Conservation (phyloP, 164 flowering plant genomes). For the Pachysandra terminalis region DNA sequence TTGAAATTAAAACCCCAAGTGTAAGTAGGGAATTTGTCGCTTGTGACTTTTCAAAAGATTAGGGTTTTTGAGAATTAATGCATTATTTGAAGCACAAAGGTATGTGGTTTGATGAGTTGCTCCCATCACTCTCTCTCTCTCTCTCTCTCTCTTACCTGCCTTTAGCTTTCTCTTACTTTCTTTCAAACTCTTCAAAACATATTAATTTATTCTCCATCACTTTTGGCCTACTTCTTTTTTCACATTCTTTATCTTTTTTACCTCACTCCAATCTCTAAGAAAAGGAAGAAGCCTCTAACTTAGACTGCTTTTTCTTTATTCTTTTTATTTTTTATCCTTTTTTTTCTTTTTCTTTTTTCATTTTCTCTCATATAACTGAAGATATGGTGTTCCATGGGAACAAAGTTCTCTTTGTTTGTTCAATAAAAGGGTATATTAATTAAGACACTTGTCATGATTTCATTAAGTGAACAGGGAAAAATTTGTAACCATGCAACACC, state of each 20-base stretch:
- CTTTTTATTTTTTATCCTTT: background rate
- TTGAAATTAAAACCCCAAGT: slow-evolving; percentile 36
- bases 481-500: too few relatives aligned
- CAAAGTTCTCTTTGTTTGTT: background rate
- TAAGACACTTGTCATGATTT: too few relatives aligned
- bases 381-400: too few relatives aligned
- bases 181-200: slow-evolving; percentile 10
- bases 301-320: slow-evolving; percentile 23
- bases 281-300: slow-evolving; percentile 39
- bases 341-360: background rate
- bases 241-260: slow-evolving; percentile 7
- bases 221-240: slow-evolving; percentile 27
- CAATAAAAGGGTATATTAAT: too few relatives aligned
- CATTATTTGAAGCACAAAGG: slow-evolving; percentile 18
- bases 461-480: too few relatives aligned
- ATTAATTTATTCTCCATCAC: slow-evolving; percentile 23
- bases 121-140: slow-evolving; percentile 5
- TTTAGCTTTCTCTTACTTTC: slow-evolving; percentile 14
- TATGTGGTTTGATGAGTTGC: slow-evolving; percentile 16
- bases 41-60: slow-evolving; percentile 33
- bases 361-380: background rate
- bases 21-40: slow-evolving; percentile 59
- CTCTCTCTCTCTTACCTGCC: slow-evolving; percentile 5
- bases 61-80: slow-evolving; percentile 22
- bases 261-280: slow-evolving; percentile 7